Evolutionary conservation across 495 filamentous ascomycete species (phyloP).

Genomic region (Podospora comata): DNA sequence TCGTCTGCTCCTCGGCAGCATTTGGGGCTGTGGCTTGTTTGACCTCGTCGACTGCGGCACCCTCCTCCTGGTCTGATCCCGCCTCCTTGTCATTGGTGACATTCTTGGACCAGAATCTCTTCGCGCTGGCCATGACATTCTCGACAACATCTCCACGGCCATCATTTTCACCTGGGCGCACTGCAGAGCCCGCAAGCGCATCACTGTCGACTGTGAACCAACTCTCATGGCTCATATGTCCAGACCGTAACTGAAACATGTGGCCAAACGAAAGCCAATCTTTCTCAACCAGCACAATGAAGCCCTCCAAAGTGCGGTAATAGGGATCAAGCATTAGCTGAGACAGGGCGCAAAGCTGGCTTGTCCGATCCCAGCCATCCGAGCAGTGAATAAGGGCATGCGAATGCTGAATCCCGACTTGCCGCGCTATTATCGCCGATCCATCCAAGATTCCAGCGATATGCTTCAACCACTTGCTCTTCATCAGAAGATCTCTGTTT

Average conservation of each 20-base stretch:
- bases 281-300: slow-evolving; percentile 93
- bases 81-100: slow-evolving; percentile 63
- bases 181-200: slow-evolving; percentile 48
- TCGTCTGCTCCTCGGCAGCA: slow-evolving; percentile 42
- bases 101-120: slow-evolving; percentile 82
- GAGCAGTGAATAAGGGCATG: slow-evolving; percentile 97
- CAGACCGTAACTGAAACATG: slow-evolving; percentile 89
- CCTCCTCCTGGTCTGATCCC: slow-evolving; percentile 55
- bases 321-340: slow-evolving; percentile 95
- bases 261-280: slow-evolving; percentile 98
- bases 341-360: slow-evolving; percentile 89
- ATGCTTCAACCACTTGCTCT: slow-evolving; percentile 90
- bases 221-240: slow-evolving; percentile 82
- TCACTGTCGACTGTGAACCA: slow-evolving; percentile 91
- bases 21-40: slow-evolving; percentile 24
- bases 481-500: slow-evolving; percentile 74
- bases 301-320: slow-evolving; percentile 91
- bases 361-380: slow-evolving; percentile 97
- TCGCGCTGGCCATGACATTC: slow-evolving; percentile 81
- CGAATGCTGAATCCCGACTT: slow-evolving; percentile 86
- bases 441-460: slow-evolving; percentile 83
- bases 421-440: slow-evolving; percentile 75
- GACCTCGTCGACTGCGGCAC: slow-evolving; percentile 48
- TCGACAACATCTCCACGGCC: slow-evolving; percentile 74
- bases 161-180: slow-evolving; percentile 54